These are phyloP conservation scores for Suillus occidentalis DNA, from an alignment of 768 basidiomycete species.

Conservation along the genomic window DNA sequence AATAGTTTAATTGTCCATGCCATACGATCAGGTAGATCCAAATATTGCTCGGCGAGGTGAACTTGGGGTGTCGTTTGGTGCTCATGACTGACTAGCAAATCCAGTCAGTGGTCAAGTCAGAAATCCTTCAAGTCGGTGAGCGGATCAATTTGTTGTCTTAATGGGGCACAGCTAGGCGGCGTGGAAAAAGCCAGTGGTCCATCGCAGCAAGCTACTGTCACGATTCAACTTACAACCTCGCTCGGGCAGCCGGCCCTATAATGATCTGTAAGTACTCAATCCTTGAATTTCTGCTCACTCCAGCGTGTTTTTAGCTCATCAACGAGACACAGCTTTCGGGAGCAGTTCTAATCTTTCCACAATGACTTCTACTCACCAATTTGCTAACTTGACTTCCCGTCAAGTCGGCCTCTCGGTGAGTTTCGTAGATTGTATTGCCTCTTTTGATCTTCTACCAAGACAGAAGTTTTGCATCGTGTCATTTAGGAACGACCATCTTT, in stretches of 20 bases:
- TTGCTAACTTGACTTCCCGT: neutral
- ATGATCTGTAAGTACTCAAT: neutral
- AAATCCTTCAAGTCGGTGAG: slow-evolving; percentile 49
- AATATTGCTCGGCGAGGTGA: slow-evolving; percentile 66
- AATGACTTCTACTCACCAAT: neutral
- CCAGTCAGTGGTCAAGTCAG: slow-evolving; percentile 21
- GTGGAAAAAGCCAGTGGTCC: too few species aligned
- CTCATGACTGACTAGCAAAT: too few species aligned
- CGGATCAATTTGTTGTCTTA: too few species aligned
- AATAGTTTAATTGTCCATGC: slow-evolving; percentile 56
- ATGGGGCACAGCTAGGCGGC: too few species aligned
- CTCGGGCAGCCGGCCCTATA: too few species aligned
- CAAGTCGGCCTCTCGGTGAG: neutral
- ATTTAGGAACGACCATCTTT: neutral
- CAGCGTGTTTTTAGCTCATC: neutral
- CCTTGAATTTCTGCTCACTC: neutral
- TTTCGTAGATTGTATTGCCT: neutral
- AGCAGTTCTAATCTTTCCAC: neutral
- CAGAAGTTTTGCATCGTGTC: neutral
- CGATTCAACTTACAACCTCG: too few species aligned
- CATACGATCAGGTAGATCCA: slow-evolving; percentile 78
- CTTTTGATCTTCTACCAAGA: neutral
- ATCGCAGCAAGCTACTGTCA: too few species aligned
- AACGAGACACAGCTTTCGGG: neutral
- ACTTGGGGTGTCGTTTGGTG: slow-evolving; percentile 31